Percentiles rank a stretch among this genome's conserved stretches.
These are phyloP conservation scores for Alternaria sp. DNA, from an alignment of 2,329 filamentous ascomycete genomes.

Conservation along the genomic window DNA sequence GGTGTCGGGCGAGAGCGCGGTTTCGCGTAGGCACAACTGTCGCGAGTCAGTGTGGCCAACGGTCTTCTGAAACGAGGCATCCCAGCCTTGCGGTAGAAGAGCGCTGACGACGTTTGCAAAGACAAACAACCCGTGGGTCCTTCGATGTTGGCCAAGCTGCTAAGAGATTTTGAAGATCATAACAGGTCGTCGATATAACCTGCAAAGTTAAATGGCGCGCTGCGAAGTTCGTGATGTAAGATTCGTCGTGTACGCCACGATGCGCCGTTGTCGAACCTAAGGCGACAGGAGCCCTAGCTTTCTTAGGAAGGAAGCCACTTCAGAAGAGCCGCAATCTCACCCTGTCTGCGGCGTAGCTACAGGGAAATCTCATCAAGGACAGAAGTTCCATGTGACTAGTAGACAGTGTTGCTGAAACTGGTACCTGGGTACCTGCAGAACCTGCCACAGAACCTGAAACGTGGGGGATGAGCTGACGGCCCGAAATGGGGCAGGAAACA, in stretches of 20 bases:
- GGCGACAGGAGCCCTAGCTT: not conserved
- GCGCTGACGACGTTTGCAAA: slow-evolving; percentile 29
- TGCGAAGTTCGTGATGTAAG: not conserved
- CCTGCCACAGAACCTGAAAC: slow-evolving; percentile 36
- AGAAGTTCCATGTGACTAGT: not conserved
- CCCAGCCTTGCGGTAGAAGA: not conserved
- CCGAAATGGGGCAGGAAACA: slow-evolving; percentile 9
- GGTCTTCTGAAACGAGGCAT: not conserved
- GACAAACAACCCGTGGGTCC: slow-evolving; percentile 6
- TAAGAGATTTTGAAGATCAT: not conserved
- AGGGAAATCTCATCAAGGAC: not conserved
- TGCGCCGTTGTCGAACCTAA: not conserved
- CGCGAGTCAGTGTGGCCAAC: not conserved
- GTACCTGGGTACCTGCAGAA: slow-evolving; percentile 40
- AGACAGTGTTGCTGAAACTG: slow-evolving; percentile 28
- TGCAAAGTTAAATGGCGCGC: not conserved
- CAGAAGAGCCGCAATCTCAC: not conserved
- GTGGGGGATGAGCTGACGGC: slow-evolving; percentile 11
- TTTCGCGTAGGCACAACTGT: slow-evolving; percentile 8
- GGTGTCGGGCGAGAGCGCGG: slow-evolving; percentile 8
- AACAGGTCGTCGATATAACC: not conserved
- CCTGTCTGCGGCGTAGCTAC: not conserved
- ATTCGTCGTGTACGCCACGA: not conserved
- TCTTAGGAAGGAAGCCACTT: not conserved
- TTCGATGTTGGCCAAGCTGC: not conserved